Evolutionary conservation across 2,329 filamentous ascomycete species (phyloP).

Genomic region (Fusarium heterosporum): DNA sequence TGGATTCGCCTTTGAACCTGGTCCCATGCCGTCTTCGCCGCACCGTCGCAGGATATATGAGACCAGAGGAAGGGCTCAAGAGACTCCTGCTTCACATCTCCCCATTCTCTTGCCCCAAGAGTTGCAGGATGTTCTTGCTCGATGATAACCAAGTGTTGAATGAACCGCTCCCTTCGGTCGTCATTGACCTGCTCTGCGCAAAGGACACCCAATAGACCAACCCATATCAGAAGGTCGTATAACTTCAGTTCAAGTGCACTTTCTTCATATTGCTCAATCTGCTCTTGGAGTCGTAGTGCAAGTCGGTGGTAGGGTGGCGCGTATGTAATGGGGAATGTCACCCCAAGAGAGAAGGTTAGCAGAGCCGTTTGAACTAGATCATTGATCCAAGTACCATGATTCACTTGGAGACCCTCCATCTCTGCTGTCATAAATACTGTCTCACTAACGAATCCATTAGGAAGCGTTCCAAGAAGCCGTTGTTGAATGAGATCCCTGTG

Average conservation of each 20-base stretch:
- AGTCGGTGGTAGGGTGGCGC: slow-evolving; percentile 2
- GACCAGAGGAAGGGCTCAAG: background rate
- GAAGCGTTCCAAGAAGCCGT: background rate
- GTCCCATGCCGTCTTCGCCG: background rate
- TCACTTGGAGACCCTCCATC: accelerated
- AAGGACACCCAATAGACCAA: background rate
- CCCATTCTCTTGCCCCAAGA: accelerated
- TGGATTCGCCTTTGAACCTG: background rate
- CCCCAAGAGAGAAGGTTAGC: slow-evolving; percentile 3
- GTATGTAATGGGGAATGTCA: background rate
- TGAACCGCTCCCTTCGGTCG: background rate
- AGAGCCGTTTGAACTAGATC: background rate
- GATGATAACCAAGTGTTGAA: accelerated
- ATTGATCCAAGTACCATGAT: background rate
- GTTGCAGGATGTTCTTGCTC: background rate
- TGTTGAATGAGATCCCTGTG: slow-evolving; percentile 19
- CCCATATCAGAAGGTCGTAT: background rate
- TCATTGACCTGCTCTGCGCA: slow-evolving; percentile 1
- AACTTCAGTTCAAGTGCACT: accelerated
- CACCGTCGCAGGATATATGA: background rate
- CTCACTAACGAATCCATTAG: background rate
- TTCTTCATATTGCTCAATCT: background rate
- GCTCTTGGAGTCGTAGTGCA: background rate
- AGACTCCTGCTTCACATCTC: accelerated
- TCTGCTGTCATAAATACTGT: accelerated